These are phyloP conservation scores for Suillus subluteus DNA, from an alignment of 768 basidiomycete species.

Conservation along the genomic window DNA sequence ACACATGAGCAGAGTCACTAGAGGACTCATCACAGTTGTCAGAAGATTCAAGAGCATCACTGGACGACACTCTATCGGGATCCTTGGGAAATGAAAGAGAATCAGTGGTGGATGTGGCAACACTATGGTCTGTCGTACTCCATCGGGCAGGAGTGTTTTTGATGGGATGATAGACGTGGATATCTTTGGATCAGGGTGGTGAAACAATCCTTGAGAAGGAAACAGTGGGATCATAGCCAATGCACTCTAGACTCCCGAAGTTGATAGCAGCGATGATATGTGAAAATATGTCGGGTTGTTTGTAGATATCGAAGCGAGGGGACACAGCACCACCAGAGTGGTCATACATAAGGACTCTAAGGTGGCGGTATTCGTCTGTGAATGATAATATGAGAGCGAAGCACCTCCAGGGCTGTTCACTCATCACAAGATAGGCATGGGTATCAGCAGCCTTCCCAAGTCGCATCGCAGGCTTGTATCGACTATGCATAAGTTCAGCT, in stretches of 20 bases:
- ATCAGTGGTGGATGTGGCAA: too few relatives aligned
- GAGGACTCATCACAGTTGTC: not conserved
- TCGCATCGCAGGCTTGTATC: not conserved
- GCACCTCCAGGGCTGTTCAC: too few relatives aligned
- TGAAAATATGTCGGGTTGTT: accelerated
- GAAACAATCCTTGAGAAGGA: too few relatives aligned
- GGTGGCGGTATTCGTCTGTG: not conserved
- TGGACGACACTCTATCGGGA: too few relatives aligned
- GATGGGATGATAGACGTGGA: not conserved
- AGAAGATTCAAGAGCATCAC: too few relatives aligned
- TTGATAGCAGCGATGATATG: not conserved
- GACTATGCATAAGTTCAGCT: not conserved
- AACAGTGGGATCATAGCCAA: not conserved
- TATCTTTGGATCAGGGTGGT: not conserved
- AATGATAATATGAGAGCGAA: too few relatives aligned
- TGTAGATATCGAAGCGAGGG: not conserved
- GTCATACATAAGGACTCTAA: not conserved
- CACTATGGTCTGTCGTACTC: not conserved
- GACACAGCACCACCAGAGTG: not conserved
- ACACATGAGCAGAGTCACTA: not conserved
- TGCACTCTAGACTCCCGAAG: not conserved
- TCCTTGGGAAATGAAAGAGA: too few relatives aligned
- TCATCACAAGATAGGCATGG: too few relatives aligned
- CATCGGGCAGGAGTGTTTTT: not conserved
- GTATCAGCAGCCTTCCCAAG: too few relatives aligned